These are phyloP conservation scores for Casuarina glauca DNA, from an alignment of 306 rosid genomes.

Conservation along the genomic window DNA sequence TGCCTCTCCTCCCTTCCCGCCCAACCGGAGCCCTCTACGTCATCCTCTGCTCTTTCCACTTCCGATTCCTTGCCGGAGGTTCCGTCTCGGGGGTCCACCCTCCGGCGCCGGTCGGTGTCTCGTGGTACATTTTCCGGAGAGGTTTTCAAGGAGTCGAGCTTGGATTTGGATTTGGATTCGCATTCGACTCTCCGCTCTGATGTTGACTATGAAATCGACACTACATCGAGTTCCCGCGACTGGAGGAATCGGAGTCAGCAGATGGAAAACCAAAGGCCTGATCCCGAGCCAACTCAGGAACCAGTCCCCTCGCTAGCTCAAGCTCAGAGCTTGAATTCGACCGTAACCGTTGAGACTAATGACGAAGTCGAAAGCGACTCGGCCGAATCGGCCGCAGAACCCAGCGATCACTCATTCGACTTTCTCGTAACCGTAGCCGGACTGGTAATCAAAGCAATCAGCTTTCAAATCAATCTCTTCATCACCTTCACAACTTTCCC, in stretches of 20 bases:
- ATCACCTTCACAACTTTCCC: slow-evolving; percentile 51
- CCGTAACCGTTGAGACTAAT: slow-evolving; percentile 44
- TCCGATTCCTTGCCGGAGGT: slow-evolving; percentile 10
- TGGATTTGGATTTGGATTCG: slow-evolving; percentile 4
- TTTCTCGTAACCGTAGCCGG: slow-evolving; percentile 44
- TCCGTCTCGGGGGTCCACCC: slow-evolving; percentile 25
- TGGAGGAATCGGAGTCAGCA: slow-evolving; percentile 11
- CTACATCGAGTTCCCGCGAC: slow-evolving; percentile 24
- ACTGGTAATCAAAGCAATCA: slow-evolving; percentile 55
- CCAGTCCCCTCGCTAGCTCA: slow-evolving; percentile 7
- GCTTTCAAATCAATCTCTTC: slow-evolving; percentile 51
- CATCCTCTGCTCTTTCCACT: slow-evolving; percentile 24
- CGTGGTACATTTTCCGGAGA: slow-evolving; percentile 16
- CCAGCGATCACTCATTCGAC: slow-evolving; percentile 40
- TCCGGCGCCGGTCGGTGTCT: slow-evolving; percentile 44
- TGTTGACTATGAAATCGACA: slow-evolving; percentile 14
- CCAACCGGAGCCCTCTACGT: slow-evolving; percentile 40
- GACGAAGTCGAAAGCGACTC: slow-evolving; percentile 13
- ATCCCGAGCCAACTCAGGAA: slow-evolving; percentile 26
- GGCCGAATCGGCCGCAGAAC: slow-evolving; percentile 36
- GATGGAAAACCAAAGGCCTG: slow-evolving; percentile 27
- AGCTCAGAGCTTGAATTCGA: slow-evolving; percentile 29
- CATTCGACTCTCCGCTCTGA: slow-evolving; percentile 21
- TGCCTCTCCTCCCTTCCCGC: slow-evolving; percentile 28
- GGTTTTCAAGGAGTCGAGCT: slow-evolving; percentile 18